Conservation (phyloP, 345 rosid genomes). For the Gossypium thurberi region DNA sequence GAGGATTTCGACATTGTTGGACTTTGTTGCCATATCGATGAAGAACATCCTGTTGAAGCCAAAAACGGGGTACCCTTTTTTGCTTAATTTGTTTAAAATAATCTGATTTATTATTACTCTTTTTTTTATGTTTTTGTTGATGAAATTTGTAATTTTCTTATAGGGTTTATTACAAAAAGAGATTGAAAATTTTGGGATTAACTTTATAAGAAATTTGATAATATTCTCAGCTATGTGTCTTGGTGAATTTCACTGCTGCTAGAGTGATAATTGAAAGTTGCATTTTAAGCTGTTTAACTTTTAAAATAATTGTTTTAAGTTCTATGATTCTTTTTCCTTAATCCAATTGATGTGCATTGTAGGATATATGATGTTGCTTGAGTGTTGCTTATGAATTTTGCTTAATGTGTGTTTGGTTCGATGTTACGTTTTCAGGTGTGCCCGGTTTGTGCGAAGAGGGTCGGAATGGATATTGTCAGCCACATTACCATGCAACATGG, state of each 20-base stretch:
- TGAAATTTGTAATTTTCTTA: background rate
- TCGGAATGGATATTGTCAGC: slow-evolving; percentile 59
- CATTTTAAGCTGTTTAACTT: background rate
- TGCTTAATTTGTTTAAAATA: background rate
- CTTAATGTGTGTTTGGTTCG: slow-evolving; percentile 17
- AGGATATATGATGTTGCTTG: background rate
- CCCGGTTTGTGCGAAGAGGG: slow-evolving; percentile 67
- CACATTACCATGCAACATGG: slow-evolving; percentile 69
- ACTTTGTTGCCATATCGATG: slow-evolving; percentile 81
- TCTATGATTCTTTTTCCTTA: background rate
- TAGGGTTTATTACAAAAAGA: background rate
- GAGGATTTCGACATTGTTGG: slow-evolving; percentile 83
- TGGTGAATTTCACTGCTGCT: background rate
- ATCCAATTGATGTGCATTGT: background rate
- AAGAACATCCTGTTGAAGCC: slow-evolving; percentile 77
- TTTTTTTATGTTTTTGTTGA: background rate
- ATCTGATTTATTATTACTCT: background rate
- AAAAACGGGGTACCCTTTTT: slow-evolving; percentile 56
- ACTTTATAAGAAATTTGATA: background rate
- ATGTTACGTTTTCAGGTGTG: slow-evolving; percentile 42
- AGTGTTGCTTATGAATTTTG: background rate
- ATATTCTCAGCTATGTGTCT: background rate
- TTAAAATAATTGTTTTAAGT: background rate
- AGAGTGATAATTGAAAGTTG: background rate
- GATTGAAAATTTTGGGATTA: background rate